Conservation (phyloP, 148 eudicot genomes). For the Amaranthus palmeri region DNA sequence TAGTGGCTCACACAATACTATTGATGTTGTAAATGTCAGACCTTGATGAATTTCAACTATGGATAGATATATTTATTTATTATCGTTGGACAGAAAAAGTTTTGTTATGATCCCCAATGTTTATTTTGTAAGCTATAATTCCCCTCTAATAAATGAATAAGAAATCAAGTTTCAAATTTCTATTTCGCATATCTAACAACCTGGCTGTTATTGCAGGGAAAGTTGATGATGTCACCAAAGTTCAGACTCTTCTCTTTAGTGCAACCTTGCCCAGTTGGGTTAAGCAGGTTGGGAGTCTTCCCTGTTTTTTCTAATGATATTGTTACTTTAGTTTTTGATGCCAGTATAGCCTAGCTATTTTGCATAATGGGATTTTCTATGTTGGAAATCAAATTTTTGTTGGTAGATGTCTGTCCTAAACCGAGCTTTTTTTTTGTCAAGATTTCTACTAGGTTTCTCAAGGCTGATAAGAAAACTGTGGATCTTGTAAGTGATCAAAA, state of each 20-base stretch:
- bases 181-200: neutral
- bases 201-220: conserved; percentile 43
- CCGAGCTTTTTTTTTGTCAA: conserved; percentile 22
- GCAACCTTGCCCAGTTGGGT: conserved; percentile 94
- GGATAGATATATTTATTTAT: too few relatives aligned
- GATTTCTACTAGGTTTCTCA: conserved; percentile 75
- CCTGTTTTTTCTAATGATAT: neutral
- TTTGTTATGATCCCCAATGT: too few relatives aligned
- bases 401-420: conserved; percentile 4
- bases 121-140: too few relatives aligned
- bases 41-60: too few relatives aligned
- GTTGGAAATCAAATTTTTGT: neutral
- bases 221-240: conserved; percentile 79
- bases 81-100: too few relatives aligned
- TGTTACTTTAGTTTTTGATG: neutral
- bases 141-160: too few relatives aligned
- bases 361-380: neutral
- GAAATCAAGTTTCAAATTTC: neutral
- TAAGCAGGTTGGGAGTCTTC: conserved; percentile 44
- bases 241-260: conserved; percentile 91
- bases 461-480: conserved; percentile 64
- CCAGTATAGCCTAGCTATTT: neutral
- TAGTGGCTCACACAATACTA: too few relatives aligned
- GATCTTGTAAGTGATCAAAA: conserved; percentile 95
- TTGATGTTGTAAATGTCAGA: too few relatives aligned